Base-by-base conservation (phyloP, 2,329 filamentous ascomycete genomes). In the Orbilia javanica region DNA sequence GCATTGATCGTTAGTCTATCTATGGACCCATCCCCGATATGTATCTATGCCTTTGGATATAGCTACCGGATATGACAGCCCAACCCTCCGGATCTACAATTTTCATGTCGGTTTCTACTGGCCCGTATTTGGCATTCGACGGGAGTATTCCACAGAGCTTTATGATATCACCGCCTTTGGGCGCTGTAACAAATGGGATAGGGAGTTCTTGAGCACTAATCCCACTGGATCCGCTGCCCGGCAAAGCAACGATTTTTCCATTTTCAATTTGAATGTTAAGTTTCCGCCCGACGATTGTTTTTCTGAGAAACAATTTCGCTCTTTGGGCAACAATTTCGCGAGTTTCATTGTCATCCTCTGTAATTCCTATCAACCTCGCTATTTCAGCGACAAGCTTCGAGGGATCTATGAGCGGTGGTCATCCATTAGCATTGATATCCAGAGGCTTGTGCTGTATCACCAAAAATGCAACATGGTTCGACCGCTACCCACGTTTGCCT, bases 341-440 rank as follows among this genome's bases (percentile, higher is more conserved):
- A 4, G 74, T 73, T 65, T 79, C 67, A 6, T 79, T 22, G 22
- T 79, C 74, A 20, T 79, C 74, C 0, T 79, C 74, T 22, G 67
- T 50, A 18, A 79, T 55, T 1, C 74, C 74, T 29, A 79, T 63
- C 42, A 64, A 36, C 27, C 69, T 48, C 3, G 74, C 62, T 20
- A 73, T 44, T 27, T 79, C 74, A 1, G 74, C 67, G 4, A 79
- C 67, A 15, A 79, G 52, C 34, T 50, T 50, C 11, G 74, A 78
- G 25, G 72, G 72, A 22, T 76, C 72, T 76, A n/a, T 27, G 3
- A 31, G 31, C n/a, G 36, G 7, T n/a, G 13, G 20, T 27, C 7
- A 18, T 4, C 3, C 0, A 22, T 55, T 34, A 68, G 22, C 15
- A 18, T 44, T n/a, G 18, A 22, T 6, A 25, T 5, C 2, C 22